A percentile compares a stretch with the other conserved stretches of the same genome.
Conservation (phyloP, 1,284 basidiomycete species). For the Marasmius oreades region DNA sequence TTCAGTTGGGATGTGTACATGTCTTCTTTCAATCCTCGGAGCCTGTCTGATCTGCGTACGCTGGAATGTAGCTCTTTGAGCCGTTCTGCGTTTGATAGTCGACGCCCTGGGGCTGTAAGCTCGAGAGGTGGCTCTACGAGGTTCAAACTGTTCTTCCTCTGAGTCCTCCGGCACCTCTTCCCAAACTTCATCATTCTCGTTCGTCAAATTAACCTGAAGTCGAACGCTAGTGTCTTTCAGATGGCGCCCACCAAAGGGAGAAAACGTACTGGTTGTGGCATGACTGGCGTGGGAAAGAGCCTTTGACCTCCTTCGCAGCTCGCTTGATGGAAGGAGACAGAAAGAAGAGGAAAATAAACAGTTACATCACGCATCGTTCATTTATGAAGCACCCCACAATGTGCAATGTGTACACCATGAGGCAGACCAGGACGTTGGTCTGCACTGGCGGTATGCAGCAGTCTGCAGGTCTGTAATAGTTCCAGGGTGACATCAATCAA, state of each 20-base stretch:
- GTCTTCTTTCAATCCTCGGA: slow-evolving; percentile 14
- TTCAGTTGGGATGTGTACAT: slow-evolving; percentile 4
- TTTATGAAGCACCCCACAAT: not conserved
- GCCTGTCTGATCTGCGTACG: not conserved
- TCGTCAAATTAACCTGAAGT: not conserved
- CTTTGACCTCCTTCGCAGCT: not conserved
- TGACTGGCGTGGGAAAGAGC: not conserved
- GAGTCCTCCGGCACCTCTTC: slow-evolving; percentile 15
- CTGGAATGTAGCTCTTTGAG: not conserved
- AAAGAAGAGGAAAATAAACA: not conserved
- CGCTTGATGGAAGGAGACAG: not conserved
- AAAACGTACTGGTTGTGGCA: not conserved
- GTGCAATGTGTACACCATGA: not conserved
- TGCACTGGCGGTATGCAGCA: too few species aligned
- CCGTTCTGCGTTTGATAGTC: not conserved
- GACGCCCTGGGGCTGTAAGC: not conserved
- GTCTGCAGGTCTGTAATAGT: too few species aligned
- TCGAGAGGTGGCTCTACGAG: not conserved
- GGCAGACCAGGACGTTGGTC: not conserved
- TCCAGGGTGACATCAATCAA: too few species aligned
- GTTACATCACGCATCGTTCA: not conserved
- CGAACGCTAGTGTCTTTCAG: not conserved
- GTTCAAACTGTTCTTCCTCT: not conserved
- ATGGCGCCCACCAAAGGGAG: not conserved
- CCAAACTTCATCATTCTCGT: slow-evolving; percentile 17